phyloP scores from a whole-genome alignment of 1,139 yeast species.

The Yamadazyma diddensiae region DNA sequence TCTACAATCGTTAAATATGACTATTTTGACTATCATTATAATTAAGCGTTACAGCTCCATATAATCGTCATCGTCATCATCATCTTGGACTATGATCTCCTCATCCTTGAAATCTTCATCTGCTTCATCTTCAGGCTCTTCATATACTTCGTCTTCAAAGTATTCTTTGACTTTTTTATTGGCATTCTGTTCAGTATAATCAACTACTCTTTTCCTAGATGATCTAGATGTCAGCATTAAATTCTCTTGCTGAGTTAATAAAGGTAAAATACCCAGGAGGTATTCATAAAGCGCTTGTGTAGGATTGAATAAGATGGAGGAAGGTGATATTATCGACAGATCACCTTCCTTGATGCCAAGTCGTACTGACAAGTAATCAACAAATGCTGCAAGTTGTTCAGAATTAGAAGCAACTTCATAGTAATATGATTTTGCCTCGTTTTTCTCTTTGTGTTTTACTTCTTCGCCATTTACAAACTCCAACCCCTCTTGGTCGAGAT shows the following conservation, averaged over 20 bases:
- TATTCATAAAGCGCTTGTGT: conserved; percentile 24
- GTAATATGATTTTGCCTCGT: conserved; percentile 23
- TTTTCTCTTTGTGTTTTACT: conserved; percentile 9
- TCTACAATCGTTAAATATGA: too few species aligned
- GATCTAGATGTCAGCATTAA: conserved; percentile 8
- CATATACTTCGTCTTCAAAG: conserved; percentile 5
- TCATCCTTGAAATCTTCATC: conserved; percentile 10
- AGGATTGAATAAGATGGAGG: conserved; percentile 27
- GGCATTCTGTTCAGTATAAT: conserved; percentile 10
- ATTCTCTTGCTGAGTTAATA: conserved; percentile 13
- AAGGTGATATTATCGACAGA: conserved; percentile 16
- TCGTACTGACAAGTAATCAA: conserved; percentile 22
- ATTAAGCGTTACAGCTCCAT: too few species aligned
- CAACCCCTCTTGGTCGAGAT: conserved; percentile 29
- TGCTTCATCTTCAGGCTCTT: conserved; percentile 5
- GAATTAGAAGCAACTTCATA: conserved; percentile 43
- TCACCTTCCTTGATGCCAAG: conserved; percentile 17
- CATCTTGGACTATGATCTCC: conserved; percentile 1
- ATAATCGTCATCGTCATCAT: conserved; percentile 13
- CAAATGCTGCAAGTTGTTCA: conserved; percentile 30
- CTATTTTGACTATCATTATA: too few species aligned
- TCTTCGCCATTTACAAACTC: conserved; percentile 35
- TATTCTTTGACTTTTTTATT: conserved; percentile 3
- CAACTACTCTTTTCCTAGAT: conserved; percentile 12
- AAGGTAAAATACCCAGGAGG: conserved; percentile 22